Percentiles rank a stretch among this genome's conserved stretches.
These are phyloP conservation scores for Fusarium mundagurra DNA, from an alignment of 2,329 filamentous ascomycete genomes.

Conservation along the genomic window DNA sequence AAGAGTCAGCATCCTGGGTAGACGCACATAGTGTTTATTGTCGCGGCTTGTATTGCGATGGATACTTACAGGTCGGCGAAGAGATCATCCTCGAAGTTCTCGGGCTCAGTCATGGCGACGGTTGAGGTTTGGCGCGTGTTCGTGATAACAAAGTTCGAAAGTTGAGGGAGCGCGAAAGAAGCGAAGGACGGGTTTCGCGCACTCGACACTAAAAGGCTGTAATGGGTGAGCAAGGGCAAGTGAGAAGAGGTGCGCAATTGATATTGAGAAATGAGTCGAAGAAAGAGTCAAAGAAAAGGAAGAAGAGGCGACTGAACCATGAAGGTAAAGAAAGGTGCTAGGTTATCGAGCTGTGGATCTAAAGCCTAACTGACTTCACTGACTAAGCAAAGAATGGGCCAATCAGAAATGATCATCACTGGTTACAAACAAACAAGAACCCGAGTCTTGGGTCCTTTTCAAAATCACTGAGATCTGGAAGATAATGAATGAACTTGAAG, in stretches of 20 bases:
- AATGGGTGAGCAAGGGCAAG: not conserved
- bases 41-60: not conserved
- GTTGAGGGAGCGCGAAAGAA: not conserved
- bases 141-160: constrained; percentile 9
- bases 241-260: not conserved
- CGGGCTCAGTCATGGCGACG: constrained; percentile 76
- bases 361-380: constrained; percentile 18
- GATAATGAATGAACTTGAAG: not conserved
- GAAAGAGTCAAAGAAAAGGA: constrained; percentile 20
- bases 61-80: constrained; percentile 87
- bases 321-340: constrained; percentile 18
- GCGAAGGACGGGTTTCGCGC: constrained; percentile 2
- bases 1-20: constrained; percentile 4
- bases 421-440: not conserved
- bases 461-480: not conserved
- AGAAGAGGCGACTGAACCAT: constrained; percentile 25
- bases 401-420: constrained; percentile 28
- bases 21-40: not conserved
- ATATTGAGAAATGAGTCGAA: constrained; percentile 2
- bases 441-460: not conserved
- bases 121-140: constrained; percentile 12
- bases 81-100: constrained; percentile 91
- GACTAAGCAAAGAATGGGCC: constrained; percentile 29
- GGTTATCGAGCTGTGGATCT: constrained; percentile 30
- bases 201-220: not conserved